Percentiles rank a stretch among this genome's conserved stretches.
Evolutionary conservation across 345 rosid genomes (phyloP).

Genomic region (Aquilaria sinensis): DNA sequence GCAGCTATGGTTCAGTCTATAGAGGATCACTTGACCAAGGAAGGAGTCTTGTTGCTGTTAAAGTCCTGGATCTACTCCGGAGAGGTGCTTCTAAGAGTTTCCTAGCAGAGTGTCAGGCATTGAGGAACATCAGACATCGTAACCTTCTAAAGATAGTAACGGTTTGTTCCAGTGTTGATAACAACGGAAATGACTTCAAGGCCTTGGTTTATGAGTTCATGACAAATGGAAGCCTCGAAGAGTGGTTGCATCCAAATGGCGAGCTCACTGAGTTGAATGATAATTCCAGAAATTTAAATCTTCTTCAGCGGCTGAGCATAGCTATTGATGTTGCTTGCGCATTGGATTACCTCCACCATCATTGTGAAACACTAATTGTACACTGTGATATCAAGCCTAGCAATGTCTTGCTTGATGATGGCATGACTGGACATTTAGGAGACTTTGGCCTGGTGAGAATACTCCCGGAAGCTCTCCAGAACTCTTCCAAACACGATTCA

Average conservation of each 20-base stretch:
- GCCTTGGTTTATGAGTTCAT: slow-evolving; percentile 13
- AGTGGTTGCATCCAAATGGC: slow-evolving; percentile 12
- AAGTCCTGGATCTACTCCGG: slow-evolving; percentile 14
- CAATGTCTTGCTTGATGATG: slow-evolving; percentile 32
- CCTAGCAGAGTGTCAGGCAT: slow-evolving; percentile 14
- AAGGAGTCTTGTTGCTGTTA: slow-evolving; percentile 7
- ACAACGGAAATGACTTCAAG: slow-evolving; percentile 8
- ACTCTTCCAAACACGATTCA: slow-evolving; percentile 19
- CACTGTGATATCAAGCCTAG: slow-evolving; percentile 50
- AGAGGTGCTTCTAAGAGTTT: slow-evolving; percentile 19
- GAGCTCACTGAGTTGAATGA: slow-evolving; percentile 18
- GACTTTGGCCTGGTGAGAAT: slow-evolving; percentile 48
- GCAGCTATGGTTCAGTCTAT: slow-evolving; percentile 22
- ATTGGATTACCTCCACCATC: slow-evolving; percentile 46
- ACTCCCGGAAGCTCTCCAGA: slow-evolving; percentile 17
- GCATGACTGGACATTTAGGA: slow-evolving; percentile 46
- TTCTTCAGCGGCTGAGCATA: slow-evolving; percentile 36
- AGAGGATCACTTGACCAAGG: slow-evolving; percentile 13
- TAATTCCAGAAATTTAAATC: slow-evolving; percentile 6
- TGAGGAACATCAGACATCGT: slow-evolving; percentile 8
- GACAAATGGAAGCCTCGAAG: slow-evolving; percentile 13
- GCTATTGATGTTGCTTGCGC: slow-evolving; percentile 40
- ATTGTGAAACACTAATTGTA: slow-evolving; percentile 34
- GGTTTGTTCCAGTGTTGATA: slow-evolving; percentile 12
- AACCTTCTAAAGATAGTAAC: slow-evolving; percentile 14